These are phyloP conservation scores for Mycocentrospora acerina DNA, from an alignment of 2,329 filamentous ascomycete genomes.

Conservation along the genomic window DNA sequence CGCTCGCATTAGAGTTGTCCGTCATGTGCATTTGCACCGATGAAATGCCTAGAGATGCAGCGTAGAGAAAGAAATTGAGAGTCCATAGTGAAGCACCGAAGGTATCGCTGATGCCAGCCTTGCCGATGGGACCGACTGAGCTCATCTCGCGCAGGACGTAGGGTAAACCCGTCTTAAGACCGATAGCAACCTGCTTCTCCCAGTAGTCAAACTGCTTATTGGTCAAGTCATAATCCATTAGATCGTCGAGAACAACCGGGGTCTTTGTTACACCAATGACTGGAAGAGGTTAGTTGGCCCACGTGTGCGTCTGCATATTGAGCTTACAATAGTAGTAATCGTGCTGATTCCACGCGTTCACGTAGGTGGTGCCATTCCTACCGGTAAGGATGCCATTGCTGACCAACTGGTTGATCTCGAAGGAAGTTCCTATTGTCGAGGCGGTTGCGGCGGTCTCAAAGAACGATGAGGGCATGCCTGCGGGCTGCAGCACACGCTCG, in stretches of 20 bases:
- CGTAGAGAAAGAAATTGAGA: slow-evolving; percentile 55
- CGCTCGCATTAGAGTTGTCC: slow-evolving; percentile 53
- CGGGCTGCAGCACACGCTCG: slow-evolving; percentile 48
- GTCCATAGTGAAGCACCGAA: slow-evolving; percentile 56
- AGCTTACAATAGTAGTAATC: slow-evolving; percentile 54
- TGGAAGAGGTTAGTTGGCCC: slow-evolving; percentile 18
- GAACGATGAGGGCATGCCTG: slow-evolving; percentile 44
- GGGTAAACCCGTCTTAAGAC: slow-evolving; percentile 45
- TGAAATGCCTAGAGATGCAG: slow-evolving; percentile 50
- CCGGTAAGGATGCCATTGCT: slow-evolving; percentile 42
- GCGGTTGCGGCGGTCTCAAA: slow-evolving; percentile 54
- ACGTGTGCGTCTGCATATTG: neutral
- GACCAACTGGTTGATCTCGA: slow-evolving; percentile 48
- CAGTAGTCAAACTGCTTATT: slow-evolving; percentile 52
- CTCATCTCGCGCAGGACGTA: slow-evolving; percentile 57
- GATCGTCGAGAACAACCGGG: slow-evolving; percentile 46
- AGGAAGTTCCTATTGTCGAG: slow-evolving; percentile 54
- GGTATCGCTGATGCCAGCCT: slow-evolving; percentile 49
- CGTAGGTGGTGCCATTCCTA: slow-evolving; percentile 41
- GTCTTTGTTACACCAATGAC: slow-evolving; percentile 50
- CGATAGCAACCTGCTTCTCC: slow-evolving; percentile 47
- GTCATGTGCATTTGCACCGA: slow-evolving; percentile 58
- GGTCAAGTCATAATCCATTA: slow-evolving; percentile 51
- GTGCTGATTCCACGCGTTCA: slow-evolving; percentile 55
- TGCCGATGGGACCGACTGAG: slow-evolving; percentile 52